Evolutionary conservation across 306 rosid genomes (phyloP), one percentile per base, ranked within the genome.

Genomic region (Leucaena leucocephala): DNA sequence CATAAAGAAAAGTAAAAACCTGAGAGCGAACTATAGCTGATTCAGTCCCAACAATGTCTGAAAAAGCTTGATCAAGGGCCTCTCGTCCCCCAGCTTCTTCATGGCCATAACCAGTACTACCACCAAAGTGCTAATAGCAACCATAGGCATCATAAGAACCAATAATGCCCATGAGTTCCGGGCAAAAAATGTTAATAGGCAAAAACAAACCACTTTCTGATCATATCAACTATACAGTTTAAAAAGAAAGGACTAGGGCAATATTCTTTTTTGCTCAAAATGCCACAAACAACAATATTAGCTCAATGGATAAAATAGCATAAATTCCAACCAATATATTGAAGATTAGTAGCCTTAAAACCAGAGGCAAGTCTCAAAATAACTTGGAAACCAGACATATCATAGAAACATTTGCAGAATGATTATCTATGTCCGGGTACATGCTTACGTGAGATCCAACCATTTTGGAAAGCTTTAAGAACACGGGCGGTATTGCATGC

Each of bases 1-100:
- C 2, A 39, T 4, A 3, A 27, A 40, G 52, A 72, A 74, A 76
- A 86, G 89, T 88, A 38, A 62, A 64, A 77, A 94, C 98, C 98
- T 94, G 97, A 50, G 98, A 92, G 61, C 97, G 97, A 82, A 94
- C 96, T 69, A 92, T 87, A 16, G 98, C 96, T 39, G 97, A 90
- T 81, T 94, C 97, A 10, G 98, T 91, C 55, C 98, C 97, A 83
- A 94, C 82, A 49, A 94, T 94, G 80, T 90, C 92, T n/a, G 98
- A 93, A 88, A 94, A 94, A 75, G 85, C 97, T 33, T 83, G 93
- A 81, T 94, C 98, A 81, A 94, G 97, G 44, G 97, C 98, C 69
- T 81, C 97, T 13, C 98, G 97, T 1, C 98, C 98, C 78, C 98
- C 98, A 49, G 94, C 94, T 86, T 94, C 98, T 78, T 94, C 98